Percentiles rank a stretch among this genome's conserved stretches.
These are phyloP conservation scores for Helotiales sp. DNA, from an alignment of 2,329 filamentous ascomycete genomes.

Conservation along the genomic window DNA sequence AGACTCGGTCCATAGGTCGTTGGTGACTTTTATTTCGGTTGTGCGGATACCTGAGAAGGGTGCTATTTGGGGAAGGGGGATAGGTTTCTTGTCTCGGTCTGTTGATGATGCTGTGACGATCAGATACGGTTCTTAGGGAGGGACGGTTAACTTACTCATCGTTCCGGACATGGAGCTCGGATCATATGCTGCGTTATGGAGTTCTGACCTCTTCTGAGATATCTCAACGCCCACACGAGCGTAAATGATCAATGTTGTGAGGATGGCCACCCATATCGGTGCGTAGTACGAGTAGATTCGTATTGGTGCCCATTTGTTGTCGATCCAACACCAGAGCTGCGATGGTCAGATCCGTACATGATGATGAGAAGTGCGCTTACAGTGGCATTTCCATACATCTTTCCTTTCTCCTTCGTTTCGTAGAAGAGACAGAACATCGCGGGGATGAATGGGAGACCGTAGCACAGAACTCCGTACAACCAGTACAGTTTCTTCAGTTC, in stretches of 20 bases:
- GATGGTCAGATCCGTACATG: slow-evolving; percentile 45
- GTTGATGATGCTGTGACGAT: neutral
- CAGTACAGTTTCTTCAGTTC: slow-evolving; percentile 58
- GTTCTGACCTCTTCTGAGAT: slow-evolving; percentile 67
- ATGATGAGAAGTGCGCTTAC: slow-evolving; percentile 22
- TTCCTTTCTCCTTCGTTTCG: slow-evolving; percentile 41
- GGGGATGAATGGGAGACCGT: slow-evolving; percentile 60
- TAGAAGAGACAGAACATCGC: slow-evolving; percentile 60
- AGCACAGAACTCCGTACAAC: slow-evolving; percentile 59
- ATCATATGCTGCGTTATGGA: slow-evolving; percentile 49
- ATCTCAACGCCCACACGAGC: slow-evolving; percentile 67
- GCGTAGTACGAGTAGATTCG: slow-evolving; percentile 78
- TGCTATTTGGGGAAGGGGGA: neutral
- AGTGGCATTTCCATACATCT: slow-evolving; percentile 47
- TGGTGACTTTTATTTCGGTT: slow-evolving; percentile 35
- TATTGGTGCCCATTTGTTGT: slow-evolving; percentile 68
- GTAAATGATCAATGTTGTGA: slow-evolving; percentile 68
- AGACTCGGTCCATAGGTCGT: slow-evolving; percentile 6
- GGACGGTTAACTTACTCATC: neutral
- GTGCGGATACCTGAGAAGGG: slow-evolving; percentile 28
- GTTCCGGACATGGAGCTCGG: neutral
- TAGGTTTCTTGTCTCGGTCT: neutral
- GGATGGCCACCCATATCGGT: slow-evolving; percentile 69
- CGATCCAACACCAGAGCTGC: slow-evolving; percentile 80
- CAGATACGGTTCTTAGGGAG: neutral